These are phyloP conservation scores for Microascus cirrosus DNA, from an alignment of 2,329 filamentous ascomycete genomes.

Conservation along the genomic window DNA sequence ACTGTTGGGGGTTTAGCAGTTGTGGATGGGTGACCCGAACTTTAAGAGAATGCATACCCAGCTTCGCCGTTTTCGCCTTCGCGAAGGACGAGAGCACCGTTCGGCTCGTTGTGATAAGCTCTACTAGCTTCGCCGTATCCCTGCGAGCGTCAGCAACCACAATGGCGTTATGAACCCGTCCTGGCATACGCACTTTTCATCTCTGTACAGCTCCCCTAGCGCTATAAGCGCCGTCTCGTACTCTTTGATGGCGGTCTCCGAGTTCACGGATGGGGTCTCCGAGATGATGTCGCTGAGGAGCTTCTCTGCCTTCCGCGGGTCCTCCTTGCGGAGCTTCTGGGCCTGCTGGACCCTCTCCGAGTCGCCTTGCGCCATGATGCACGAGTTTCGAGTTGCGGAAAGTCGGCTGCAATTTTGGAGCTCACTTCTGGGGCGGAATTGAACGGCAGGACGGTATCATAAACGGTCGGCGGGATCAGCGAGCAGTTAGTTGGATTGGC, in stretches of 20 bases:
- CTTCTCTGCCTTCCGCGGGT: constrained; percentile 74
- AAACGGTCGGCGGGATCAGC: background rate
- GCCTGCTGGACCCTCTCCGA: constrained; percentile 72
- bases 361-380: constrained; percentile 45
- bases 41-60: constrained; percentile 52
- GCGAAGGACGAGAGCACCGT: constrained; percentile 91
- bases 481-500: background rate
- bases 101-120: constrained; percentile 81
- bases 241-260: constrained; percentile 76
- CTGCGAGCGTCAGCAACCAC: background rate
- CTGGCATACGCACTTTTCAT: constrained; percentile 56
- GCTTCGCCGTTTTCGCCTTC: constrained; percentile 96
- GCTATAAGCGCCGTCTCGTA: constrained; percentile 85
- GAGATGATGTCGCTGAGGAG: constrained; percentile 86
- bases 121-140: constrained; percentile 54
- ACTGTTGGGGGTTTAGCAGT: constrained; percentile 43
- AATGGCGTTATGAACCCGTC: background rate
- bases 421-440: background rate
- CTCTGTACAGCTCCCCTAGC: constrained; percentile 84
- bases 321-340: constrained; percentile 68
- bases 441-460: background rate
- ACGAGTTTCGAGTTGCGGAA: background rate
- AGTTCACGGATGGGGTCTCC: constrained; percentile 69
- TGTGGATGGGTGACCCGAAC: background rate
- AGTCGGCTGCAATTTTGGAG: background rate